phyloP scores from a whole-genome alignment of 306 rosid species.

The Casuarina glauca region DNA sequence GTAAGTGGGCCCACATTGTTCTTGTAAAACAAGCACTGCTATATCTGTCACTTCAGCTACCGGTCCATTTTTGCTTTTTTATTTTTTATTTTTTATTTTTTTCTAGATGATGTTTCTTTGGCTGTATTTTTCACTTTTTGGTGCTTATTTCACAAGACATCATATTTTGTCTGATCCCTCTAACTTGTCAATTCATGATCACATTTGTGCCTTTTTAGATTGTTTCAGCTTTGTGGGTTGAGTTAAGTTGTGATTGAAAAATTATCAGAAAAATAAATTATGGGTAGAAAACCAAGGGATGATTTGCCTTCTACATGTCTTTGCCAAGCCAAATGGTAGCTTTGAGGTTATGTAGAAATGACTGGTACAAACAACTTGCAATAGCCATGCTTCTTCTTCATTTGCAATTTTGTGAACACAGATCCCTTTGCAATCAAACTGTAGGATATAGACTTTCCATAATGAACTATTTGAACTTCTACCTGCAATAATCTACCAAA shows the following conservation, averaged over 20 bases:
- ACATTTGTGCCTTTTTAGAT: constrained; percentile 7
- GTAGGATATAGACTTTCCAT: not conserved
- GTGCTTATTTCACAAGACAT: constrained; percentile 14
- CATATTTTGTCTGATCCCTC: constrained; percentile 10
- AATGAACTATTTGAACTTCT: too few species aligned
- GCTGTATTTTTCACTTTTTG: constrained; percentile 6
- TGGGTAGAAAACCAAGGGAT: not conserved
- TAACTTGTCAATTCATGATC: not conserved
- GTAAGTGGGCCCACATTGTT: constrained; percentile 97
- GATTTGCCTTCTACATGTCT: not conserved
- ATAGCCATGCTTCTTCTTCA: not conserved
- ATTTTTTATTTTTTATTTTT: constrained; percentile 42
- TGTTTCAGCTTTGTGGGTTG: not conserved
- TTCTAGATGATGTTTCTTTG: not conserved
- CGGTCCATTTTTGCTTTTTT: constrained; percentile 73
- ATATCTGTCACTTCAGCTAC: constrained; percentile 71
- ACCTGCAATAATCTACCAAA: too few species aligned
- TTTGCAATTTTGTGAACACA: not conserved
- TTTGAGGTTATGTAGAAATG: not conserved
- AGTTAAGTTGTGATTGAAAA: not conserved
- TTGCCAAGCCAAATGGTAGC: not conserved
- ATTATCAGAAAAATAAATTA: not conserved
- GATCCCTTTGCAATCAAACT: not conserved
- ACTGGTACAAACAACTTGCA: not conserved
- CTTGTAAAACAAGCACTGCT: constrained; percentile 64